Percentiles rank a stretch among this genome's conserved stretches.
These are phyloP conservation scores for Lactarius deliciosus DNA, from an alignment of 768 basidiomycete species.

Conservation along the genomic window DNA sequence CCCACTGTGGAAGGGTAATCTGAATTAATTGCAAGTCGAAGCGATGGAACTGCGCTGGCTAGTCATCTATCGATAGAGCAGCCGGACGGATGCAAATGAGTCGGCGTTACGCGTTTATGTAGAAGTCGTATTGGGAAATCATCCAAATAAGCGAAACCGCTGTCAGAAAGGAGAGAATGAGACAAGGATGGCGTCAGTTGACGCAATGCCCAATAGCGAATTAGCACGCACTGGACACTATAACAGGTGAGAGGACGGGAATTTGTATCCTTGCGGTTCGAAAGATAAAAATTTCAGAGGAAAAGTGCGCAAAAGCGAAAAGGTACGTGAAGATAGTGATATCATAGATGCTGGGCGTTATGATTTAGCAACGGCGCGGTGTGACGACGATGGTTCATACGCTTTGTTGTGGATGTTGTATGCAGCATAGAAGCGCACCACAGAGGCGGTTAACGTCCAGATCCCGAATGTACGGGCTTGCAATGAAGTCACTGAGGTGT, in stretches of 20 bases:
- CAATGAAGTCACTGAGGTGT: slow-evolving; percentile 68
- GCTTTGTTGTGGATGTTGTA: slow-evolving; percentile 82
- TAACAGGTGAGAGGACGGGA: slow-evolving; percentile 67
- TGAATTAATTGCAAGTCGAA: neutral
- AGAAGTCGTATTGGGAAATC: slow-evolving; percentile 78
- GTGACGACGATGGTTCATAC: slow-evolving; percentile 45
- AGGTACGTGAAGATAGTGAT: slow-evolving; percentile 86
- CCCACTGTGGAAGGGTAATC: neutral
- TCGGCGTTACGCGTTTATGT: slow-evolving; percentile 46
- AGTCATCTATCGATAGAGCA: neutral
- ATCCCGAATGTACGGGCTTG: slow-evolving; percentile 88
- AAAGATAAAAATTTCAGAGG: slow-evolving; percentile 82
- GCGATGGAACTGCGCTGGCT: neutral
- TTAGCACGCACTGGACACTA: slow-evolving; percentile 80
- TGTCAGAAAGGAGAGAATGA: slow-evolving; percentile 35
- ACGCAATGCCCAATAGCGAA: neutral
- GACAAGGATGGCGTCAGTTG: slow-evolving; percentile 9
- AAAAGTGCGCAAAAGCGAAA: slow-evolving; percentile 88
- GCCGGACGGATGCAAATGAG: neutral
- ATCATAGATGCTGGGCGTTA: slow-evolving; percentile 73
- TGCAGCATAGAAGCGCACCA: slow-evolving; percentile 83
- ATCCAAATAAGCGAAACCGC: slow-evolving; percentile 80
- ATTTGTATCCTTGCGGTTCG: slow-evolving; percentile 62
- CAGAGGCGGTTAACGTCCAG: slow-evolving; percentile 87
- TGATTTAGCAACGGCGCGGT: slow-evolving; percentile 7